Base-by-base conservation (phyloP, 1,139 yeast species). In the Magnusiomyces suaveolens region DNA sequence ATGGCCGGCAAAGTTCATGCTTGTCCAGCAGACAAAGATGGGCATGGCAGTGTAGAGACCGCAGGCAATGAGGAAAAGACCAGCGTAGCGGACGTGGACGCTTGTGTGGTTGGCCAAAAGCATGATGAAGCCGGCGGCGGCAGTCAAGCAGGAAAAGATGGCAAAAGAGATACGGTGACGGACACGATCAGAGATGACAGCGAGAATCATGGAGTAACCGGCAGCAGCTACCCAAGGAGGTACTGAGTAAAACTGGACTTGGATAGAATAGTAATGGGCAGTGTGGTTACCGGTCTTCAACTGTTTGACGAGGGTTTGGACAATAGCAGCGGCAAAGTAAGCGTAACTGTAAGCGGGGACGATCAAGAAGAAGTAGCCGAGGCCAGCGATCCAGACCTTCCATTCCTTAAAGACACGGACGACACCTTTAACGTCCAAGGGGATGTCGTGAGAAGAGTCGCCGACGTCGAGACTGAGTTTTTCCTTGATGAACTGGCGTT, bases 11-110 rank as follows among this genome's bases (percentile, higher is more conserved):
- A 80, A 78, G 64, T 83, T 83, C 65, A 84, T 74, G 18, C 84
- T 77, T 20, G 82, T 74, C 87, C 90, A 83, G 69, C 94, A 84
- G 23, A 86, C 82, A 33, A 84, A 68, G 26, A 83, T 63, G 14
- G 94, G 94, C 92, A 85, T 85, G 26, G 83, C 80, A 1, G 84
- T 72, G 69, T 84, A 85, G 39, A 83, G 72, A 3, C 94, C 94
- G 23, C 74, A 62, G 0, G 85, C 87, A 25, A 79, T 64, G 49
- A 85, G 71, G 77, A 85, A 85, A 64, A 87, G 81, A 2, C 88
- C 92, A 20, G 75, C 92, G 64, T 84, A 85, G 60, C 87, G 75
- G 20, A 72, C 76, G 33, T 71, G 61, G 32, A 66, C 63, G 56
- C 69, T 66, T n/a, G 57, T 55, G 38, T 62, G 59, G 44, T 58